Percentiles rank a stretch among this genome's conserved stretches.
These are phyloP conservation scores for Pseudopyrenochaeta lycopersici DNA, from an alignment of 2,329 filamentous ascomycete genomes.

Conservation along the genomic window DNA sequence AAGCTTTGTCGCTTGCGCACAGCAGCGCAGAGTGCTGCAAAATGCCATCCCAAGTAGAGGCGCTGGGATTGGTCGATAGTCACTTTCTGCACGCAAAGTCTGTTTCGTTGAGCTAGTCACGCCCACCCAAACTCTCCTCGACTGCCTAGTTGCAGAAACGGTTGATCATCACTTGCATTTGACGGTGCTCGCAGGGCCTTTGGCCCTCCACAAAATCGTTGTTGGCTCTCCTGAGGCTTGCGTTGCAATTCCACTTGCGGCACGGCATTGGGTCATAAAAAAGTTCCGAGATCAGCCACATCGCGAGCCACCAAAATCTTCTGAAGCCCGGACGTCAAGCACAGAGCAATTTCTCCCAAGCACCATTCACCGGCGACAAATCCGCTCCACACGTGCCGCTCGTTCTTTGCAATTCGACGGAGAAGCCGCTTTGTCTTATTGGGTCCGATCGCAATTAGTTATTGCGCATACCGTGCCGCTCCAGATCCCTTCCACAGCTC, in stretches of 20 bases:
- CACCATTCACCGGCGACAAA: conserved; percentile 6
- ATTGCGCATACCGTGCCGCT: not conserved
- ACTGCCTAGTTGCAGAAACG: conserved; percentile 8
- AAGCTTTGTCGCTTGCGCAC: not conserved
- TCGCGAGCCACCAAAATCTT: not conserved
- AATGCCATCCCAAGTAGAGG: not conserved
- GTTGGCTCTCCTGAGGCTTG: conserved; percentile 7
- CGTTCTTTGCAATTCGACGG: not conserved
- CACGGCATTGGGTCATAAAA: not conserved
- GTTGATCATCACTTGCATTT: conserved; percentile 11
- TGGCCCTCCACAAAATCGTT: not conserved
- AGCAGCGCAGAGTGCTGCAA: not conserved
- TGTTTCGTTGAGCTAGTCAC: conserved; percentile 6
- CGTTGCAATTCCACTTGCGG: not conserved
- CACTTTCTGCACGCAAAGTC: not conserved
- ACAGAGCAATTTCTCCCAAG: conserved; percentile 2
- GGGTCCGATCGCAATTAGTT: not conserved
- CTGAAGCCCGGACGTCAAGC: not conserved
- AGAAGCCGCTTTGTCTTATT: not conserved
- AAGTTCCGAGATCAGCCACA: conserved; percentile 8
- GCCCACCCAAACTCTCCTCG: conserved; percentile 7
- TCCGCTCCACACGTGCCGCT: not conserved
- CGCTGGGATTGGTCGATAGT: not conserved
- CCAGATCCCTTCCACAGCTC: conserved; percentile 6
- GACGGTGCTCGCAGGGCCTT: conserved; percentile 9